These are phyloP conservation scores for Aspergillus aculeatinus DNA, from an alignment of 2,329 filamentous ascomycete genomes.

Conservation along the genomic window DNA sequence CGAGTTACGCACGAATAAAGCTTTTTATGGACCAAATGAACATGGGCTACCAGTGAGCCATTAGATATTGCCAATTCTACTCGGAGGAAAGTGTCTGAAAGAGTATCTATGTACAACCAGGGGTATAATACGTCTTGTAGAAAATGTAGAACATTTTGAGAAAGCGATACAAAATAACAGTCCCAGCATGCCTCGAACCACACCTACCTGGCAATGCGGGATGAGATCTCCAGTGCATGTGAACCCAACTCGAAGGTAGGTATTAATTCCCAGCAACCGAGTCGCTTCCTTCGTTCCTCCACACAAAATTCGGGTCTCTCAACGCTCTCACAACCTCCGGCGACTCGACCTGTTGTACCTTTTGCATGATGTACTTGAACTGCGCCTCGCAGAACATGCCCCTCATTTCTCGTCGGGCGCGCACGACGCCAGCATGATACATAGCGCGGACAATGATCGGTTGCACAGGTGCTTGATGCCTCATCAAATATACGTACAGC, in stretches of 20 bases:
- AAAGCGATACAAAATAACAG: no score
- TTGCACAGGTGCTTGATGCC: slow-evolving; percentile 43
- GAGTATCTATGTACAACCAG: not conserved
- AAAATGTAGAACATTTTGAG: no score
- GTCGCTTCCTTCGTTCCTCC: slow-evolving; percentile 3
- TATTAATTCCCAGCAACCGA: no score
- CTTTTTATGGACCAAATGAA: slow-evolving; percentile 2
- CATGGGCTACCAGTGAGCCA: not conserved
- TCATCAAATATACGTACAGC: slow-evolving; percentile 48
- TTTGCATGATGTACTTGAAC: slow-evolving; percentile 46
- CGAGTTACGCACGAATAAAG: slow-evolving; percentile 11
- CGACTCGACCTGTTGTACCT: slow-evolving; percentile 47
- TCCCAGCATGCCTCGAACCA: no score
- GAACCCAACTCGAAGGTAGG: no score
- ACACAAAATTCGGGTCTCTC: slow-evolving; percentile 14
- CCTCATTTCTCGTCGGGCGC: slow-evolving; percentile 40
- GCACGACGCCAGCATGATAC: slow-evolving; percentile 50
- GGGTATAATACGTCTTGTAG: not conserved
- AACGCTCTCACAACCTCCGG: slow-evolving; percentile 38
- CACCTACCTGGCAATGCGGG: no score
- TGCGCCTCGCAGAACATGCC: slow-evolving; percentile 32
- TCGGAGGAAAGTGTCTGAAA: not conserved
- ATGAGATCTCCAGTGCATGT: no score
- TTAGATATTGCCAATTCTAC: not conserved
- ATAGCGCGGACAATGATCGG: slow-evolving; percentile 49